Evolutionary conservation across 768 basidiomycete genomes (phyloP), one percentile per base, ranked within the genome.

Genomic region (Psilocybe tampanensis): DNA sequence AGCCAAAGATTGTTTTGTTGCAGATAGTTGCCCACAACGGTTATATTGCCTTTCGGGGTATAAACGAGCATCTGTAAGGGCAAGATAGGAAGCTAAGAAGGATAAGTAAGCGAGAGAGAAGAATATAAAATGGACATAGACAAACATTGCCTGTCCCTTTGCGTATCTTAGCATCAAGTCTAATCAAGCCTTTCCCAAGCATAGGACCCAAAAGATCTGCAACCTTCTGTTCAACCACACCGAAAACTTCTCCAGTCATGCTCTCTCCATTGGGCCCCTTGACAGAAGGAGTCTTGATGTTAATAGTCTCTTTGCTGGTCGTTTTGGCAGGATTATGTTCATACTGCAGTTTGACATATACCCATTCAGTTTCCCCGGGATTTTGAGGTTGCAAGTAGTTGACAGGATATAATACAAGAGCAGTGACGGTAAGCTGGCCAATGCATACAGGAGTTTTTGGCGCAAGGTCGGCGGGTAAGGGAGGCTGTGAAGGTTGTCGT

Each of bases 1-100:
- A 98, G 84, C 51, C 89, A 77, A 8, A 95, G 75, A 39, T 81
- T 81, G 58, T 81, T 80, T 55, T 84, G 79, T 21, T 85, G 82
- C 48, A 98, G 81, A 65, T 86, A 86, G 65, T 85, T 79, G 60
- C 92, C 87, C 59, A 99, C 89, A 53, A 89, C 86, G 29, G 80
- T 75, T 60, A 98, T 89, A 72, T 98, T 95, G 29, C 93, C 92
- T 70, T 96, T 97, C 4, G 94, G 93, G 5, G 96, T 96, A 72
- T 91, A 96, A 26, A 98, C 86, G 36, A 97, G 84, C 72, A 97
- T 82, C 66, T 90, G 89, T 17, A 98, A 79, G 19, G 88, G 85
- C 44, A 96, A 78, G 53, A 94, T 91, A 47, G 91, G 90, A 51
- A 90, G 80, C 92, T 95, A 53, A 32, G 26, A 13, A 7, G 11